phyloP scores from a whole-genome alignment of 495 filamentous ascomycete genomes.

The Hypoxylon fragiforme region DNA sequence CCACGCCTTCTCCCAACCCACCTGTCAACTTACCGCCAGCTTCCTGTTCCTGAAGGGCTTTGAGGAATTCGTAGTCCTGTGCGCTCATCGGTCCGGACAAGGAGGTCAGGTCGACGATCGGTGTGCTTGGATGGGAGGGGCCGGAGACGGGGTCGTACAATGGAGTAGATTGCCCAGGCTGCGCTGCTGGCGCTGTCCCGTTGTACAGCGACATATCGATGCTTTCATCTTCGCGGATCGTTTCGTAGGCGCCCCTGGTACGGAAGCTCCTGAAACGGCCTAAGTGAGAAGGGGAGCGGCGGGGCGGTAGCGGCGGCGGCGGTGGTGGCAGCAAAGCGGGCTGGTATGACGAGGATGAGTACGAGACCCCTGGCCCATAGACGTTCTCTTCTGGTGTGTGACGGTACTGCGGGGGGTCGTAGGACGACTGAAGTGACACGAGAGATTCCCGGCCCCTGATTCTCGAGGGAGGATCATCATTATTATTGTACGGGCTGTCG shows the following conservation, averaged over 20 bases:
- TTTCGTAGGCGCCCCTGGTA: constrained; percentile 37
- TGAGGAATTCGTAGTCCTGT: constrained; percentile 46
- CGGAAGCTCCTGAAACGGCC: constrained; percentile 34
- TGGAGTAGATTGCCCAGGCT: constrained; percentile 29
- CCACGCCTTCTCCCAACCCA: constrained; percentile 51
- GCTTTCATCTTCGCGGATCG: constrained; percentile 51
- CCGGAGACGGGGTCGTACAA: constrained; percentile 19
- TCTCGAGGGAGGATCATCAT: constrained; percentile 18
- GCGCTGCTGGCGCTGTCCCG: constrained; percentile 43
- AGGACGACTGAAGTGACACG: constrained; percentile 45
- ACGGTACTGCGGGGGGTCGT: constrained; percentile 20
- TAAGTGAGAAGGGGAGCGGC: constrained; percentile 19
- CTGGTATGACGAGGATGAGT: constrained; percentile 41
- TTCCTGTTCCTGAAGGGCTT: constrained; percentile 47
- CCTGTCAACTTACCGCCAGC: constrained; percentile 52
- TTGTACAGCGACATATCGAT: constrained; percentile 46
- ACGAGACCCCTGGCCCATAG: constrained; percentile 16
- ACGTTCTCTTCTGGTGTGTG: constrained; percentile 5
- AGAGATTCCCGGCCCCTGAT: constrained; percentile 47
- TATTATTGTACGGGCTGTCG: constrained; percentile 38
- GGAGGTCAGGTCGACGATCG: constrained; percentile 45
- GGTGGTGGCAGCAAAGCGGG: no score
- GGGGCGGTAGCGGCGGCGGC: constrained; percentile 30
- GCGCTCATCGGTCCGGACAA: constrained; percentile 41
- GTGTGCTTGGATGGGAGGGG: constrained; percentile 21